A percentile compares a stretch with the other conserved stretches of the same genome.
phyloP scores from a whole-genome alignment of 75 land plant species.

The Chamaecyparis obtusa region DNA sequence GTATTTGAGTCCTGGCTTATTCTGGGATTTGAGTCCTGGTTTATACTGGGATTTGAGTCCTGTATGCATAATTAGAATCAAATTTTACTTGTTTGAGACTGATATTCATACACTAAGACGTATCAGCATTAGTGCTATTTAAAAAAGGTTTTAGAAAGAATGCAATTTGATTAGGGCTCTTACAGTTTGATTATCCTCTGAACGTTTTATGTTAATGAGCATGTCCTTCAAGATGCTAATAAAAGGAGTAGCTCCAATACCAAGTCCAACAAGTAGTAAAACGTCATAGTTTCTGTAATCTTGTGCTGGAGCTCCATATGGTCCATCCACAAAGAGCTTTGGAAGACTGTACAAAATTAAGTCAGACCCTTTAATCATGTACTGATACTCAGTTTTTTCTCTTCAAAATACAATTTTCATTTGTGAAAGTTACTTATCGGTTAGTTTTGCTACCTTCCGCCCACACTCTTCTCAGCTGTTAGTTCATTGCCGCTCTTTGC shows the following conservation, averaged over 20 bases:
- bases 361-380: background rate
- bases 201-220: conserved; percentile 38
- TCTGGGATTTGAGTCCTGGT: conserved; percentile 3
- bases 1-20: conserved; percentile 7
- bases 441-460: background rate
- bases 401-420: too few relatives aligned
- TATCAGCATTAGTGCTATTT: background rate
- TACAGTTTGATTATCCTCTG: conserved; percentile 39
- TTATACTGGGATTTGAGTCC: conserved; percentile 22
- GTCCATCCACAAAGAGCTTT: conserved; percentile 72
- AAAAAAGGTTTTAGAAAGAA: too few relatives aligned
- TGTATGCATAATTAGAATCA: conserved; percentile 14
- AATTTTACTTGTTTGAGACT: background rate
- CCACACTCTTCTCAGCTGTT: background rate
- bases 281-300: conserved; percentile 74
- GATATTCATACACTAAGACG: background rate
- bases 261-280: conserved; percentile 76
- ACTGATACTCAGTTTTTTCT: background rate
- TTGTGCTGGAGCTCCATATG: conserved; percentile 88
- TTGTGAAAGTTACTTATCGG: background rate
- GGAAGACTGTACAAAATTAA: conserved; percentile 38
- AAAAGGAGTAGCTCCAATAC: conserved; percentile 76
- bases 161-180: conserved; percentile 1
- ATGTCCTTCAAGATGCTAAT: conserved; percentile 83
- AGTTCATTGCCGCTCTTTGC: background rate